Conservation (phyloP, 176 grass and related monocot genomes). For the Carex pumila region DNA sequence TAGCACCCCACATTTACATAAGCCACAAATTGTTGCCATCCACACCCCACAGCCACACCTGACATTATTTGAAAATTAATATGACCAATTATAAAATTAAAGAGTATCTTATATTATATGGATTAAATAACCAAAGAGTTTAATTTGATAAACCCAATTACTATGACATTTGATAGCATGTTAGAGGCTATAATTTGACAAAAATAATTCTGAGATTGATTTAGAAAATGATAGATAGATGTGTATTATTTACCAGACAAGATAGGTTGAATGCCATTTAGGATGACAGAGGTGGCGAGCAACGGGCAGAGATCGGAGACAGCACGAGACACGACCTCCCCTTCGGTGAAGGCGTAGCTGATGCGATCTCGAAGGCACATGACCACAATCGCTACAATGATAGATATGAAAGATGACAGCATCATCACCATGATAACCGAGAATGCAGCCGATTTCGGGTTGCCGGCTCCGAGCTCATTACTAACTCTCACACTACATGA, state of each 20-base stretch:
- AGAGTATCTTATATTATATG: not conserved
- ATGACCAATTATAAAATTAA: not conserved
- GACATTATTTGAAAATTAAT: not conserved
- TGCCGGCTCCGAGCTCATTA: constrained; percentile 41
- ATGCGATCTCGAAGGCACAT: constrained; percentile 28
- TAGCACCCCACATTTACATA: constrained; percentile 67
- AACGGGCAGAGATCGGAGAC: constrained; percentile 52
- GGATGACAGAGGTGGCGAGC: constrained; percentile 42
- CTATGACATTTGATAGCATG: not conserved
- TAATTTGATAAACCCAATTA: not conserved
- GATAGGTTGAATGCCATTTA: constrained; percentile 59
- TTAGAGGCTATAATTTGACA: not conserved
- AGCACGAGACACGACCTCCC: constrained; percentile 29
- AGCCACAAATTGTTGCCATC: constrained; percentile 64
- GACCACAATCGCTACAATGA: constrained; percentile 20
- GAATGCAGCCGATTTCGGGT: constrained; percentile 40
- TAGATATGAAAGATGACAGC: constrained; percentile 25
- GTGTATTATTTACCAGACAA: constrained; percentile 37
- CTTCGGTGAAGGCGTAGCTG: constrained; percentile 57
- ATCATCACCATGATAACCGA: constrained; percentile 33
- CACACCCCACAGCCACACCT: constrained; percentile 62
- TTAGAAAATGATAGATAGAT: not conserved
- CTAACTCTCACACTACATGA: constrained; percentile 41
- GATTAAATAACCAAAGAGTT: not conserved
- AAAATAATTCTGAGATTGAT: not conserved